Evolutionary conservation across 768 basidiomycete species (phyloP).

Genomic region (Boletus sp.): DNA sequence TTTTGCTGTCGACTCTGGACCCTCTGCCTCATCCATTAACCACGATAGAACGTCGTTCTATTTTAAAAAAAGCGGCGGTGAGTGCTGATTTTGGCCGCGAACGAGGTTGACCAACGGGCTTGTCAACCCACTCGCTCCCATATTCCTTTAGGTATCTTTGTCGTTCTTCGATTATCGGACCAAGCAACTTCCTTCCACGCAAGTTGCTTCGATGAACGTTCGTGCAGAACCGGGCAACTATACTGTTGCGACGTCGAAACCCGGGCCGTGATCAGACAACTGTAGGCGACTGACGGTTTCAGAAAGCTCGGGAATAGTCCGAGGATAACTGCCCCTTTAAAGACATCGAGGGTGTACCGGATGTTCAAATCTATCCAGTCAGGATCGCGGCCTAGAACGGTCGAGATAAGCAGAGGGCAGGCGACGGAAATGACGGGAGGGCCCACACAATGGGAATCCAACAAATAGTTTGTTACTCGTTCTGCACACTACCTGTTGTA

Average conservation of each 20-base stretch:
- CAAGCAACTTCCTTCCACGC: conserved; percentile 9
- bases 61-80: background rate
- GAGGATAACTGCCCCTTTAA: conserved; percentile 6
- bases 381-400: background rate
- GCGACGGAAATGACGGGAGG: too few relatives aligned
- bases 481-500: conserved; percentile 39
- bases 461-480: conserved; percentile 47
- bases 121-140: conserved; percentile 29
- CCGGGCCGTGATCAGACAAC: too few relatives aligned
- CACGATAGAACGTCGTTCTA: conserved; percentile 37
- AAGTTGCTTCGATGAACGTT: conserved; percentile 1
- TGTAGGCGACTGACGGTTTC: conserved; percentile 23
- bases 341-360: conserved; percentile 30
- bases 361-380: conserved; percentile 26
- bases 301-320: conserved; percentile 30
- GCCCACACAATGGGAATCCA: conserved; percentile 44
- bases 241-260: too few relatives aligned
- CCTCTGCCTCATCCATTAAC: conserved; percentile 27
- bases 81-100: background rate
- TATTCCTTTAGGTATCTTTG: conserved; percentile 16
- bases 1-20: conserved; percentile 10
- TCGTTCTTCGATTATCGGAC: conserved; percentile 33
- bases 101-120: conserved; percentile 27
- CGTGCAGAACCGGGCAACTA: background rate
- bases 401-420: background rate